Evolutionary conservation across 1,284 basidiomycete species (phyloP), one percentile per base, ranked within the genome.

Genomic region (Rhodotorula sp.): DNA sequence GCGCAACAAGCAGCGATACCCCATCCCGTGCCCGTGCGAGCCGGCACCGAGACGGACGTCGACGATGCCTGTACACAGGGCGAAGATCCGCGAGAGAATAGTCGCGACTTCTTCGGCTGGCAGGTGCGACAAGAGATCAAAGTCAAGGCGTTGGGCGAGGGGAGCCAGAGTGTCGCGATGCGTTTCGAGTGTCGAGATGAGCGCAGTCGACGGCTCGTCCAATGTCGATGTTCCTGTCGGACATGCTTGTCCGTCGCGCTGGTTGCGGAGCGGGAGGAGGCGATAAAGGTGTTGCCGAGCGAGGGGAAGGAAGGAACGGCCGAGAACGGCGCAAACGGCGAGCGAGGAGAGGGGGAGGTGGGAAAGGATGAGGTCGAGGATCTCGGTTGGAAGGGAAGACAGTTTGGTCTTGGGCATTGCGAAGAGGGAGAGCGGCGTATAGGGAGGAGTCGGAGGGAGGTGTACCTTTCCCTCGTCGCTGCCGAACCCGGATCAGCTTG

Each of bases 61-160:
- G 22, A 15, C 44, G 20, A 64, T 22, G 19, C 51, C 32, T 2
- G 48, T 39, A 32, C 62, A 64, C 2, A 44, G 10, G 10, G 30
- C n/a, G 29, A 68, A 54, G 27, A 68, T 39, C 6, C 1, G 0
- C 1, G 27, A 32, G 34, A 68, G 62, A 20, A 63, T 47, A 1
- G 24, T 27, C 13, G 46, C 53, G 36, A 64, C 63, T 36, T 59
- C 62, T 24, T 47, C 27, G 15, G 34, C 34, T 4, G n/a, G 9
- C 27, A 64, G 54, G 34, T 59, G 51, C 5, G 62, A 68, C 24
- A 48, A 9, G n/a, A 64, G 39, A 36, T 68, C 67, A n/a, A 68
- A 68, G 48, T 68, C 62, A 52, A 68, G 34, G 11, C 20, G 11
- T 1, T 44, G 44, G 19, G 53, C 52, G 48, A 51, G 54, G 2